Conservation (phyloP, 2,329 filamentous ascomycete genomes). For the Curvularia sp. region DNA sequence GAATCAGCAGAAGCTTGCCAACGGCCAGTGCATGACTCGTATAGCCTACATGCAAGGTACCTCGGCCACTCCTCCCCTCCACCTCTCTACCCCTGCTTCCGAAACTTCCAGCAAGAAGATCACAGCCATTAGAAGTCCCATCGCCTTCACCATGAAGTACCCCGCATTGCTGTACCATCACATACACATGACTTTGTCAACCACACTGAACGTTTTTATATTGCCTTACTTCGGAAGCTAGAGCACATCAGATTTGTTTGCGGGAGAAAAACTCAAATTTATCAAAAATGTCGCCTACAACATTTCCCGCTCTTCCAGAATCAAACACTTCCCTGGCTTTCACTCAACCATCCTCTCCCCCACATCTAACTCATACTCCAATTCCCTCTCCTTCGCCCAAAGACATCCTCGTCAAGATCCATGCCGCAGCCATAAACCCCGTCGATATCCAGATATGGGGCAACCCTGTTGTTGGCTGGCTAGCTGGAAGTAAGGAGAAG, state of each 20-base stretch:
- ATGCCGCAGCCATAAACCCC: constrained; percentile 57
- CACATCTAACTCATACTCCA: constrained; percentile 32
- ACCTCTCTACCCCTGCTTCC: not conserved
- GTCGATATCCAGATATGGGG: constrained; percentile 51
- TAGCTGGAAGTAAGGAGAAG: constrained; percentile 37
- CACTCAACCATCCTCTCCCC: constrained; percentile 30
- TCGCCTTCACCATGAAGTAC: not conserved
- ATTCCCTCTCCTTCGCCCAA: constrained; percentile 22
- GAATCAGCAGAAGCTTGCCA: not conserved
- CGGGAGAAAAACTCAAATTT: too few species aligned
- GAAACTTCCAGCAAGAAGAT: not conserved
- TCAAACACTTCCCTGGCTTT: constrained; percentile 39
- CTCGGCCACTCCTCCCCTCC: constrained; percentile 11
- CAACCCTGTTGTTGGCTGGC: constrained; percentile 38
- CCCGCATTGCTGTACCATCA: not conserved
- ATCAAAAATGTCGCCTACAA: constrained; percentile 1
- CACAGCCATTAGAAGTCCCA: not conserved
- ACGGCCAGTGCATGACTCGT: constrained; percentile 13
- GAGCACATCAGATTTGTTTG: not conserved
- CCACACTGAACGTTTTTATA: not conserved
- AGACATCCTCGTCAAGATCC: constrained; percentile 51
- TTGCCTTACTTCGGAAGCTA: not conserved
- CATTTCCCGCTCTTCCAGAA: constrained; percentile 18
- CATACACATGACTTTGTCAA: not conserved
- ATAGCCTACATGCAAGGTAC: constrained; percentile 11